A percentile compares a stretch with the other conserved stretches of the same genome.
Evolutionary conservation across 306 rosid genomes (phyloP).

Genomic region (Benincasa hispida): DNA sequence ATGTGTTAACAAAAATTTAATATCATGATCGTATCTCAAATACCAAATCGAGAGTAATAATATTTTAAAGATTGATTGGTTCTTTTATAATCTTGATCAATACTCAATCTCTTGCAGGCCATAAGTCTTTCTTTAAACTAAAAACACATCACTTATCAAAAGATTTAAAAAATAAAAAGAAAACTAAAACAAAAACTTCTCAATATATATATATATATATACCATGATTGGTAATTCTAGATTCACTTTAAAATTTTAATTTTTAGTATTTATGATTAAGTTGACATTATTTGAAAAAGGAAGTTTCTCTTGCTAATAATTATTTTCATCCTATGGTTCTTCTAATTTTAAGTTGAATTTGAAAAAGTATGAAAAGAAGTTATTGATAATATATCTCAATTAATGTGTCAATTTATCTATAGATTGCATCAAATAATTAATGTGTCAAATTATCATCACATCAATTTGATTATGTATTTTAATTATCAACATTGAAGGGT

Average conservation of each 20-base stretch:
- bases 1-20: too few relatives aligned
- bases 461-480: not conserved
- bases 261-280: too few relatives aligned
- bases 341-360: not conserved
- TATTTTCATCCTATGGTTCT: too few relatives aligned
- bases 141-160: not conserved
- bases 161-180: too few relatives aligned
- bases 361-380: not conserved
- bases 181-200: too few relatives aligned
- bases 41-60: not conserved
- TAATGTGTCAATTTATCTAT: not conserved
- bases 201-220: too few relatives aligned
- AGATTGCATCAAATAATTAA: not conserved
- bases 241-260: not conserved
- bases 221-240: not conserved
- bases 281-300: not conserved
- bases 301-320: too few relatives aligned
- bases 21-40: not conserved
- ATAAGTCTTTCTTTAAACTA: not conserved
- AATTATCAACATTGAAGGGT: not conserved
- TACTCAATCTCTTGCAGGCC: conserved; percentile 30
- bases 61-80: conserved; percentile 23
- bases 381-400: not conserved
- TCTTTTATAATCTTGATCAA: conserved; percentile 6
- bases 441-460: not conserved